phyloP scores from a whole-genome alignment of 2,329 filamentous ascomycete species.

The Fusarium cicatricum region DNA sequence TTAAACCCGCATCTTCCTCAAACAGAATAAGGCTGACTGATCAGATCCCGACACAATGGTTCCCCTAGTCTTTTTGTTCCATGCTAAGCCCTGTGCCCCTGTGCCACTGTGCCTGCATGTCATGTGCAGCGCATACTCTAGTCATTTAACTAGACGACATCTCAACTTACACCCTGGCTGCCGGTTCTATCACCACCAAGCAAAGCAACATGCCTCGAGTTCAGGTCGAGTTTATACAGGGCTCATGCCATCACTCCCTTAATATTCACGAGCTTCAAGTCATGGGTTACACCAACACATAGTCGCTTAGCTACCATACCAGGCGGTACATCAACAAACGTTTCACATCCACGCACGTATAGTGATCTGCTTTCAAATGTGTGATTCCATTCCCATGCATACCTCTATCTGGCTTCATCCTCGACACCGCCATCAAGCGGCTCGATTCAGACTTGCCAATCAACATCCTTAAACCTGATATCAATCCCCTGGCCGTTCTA shows the following conservation, averaged over 20 bases:
- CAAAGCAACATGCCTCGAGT: too few relatives aligned
- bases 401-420: slow-evolving; percentile 27
- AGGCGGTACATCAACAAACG: too few relatives aligned
- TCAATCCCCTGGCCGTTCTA: neutral
- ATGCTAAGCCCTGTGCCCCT: slow-evolving; percentile 1
- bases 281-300: too few relatives aligned
- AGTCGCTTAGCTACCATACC: too few relatives aligned
- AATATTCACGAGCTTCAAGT: neutral
- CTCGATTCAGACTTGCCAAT: slow-evolving; percentile 2
- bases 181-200: too few relatives aligned
- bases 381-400: slow-evolving; percentile 29
- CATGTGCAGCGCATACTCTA: neutral
- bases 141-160: neutral
- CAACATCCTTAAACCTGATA: slow-evolving; percentile 1
- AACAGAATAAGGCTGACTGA: slow-evolving; percentile 19
- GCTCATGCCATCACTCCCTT: too few relatives aligned
- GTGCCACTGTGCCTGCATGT: neutral
- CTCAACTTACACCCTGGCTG: neutral
- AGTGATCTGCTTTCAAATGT: slow-evolving; percentile 19
- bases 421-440: slow-evolving; percentile 6
- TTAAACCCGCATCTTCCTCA: slow-evolving; percentile 25
- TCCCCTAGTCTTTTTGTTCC: slow-evolving; percentile 4
- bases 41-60: slow-evolving; percentile 23
- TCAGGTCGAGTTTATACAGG: too few relatives aligned
- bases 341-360: slow-evolving; percentile 17